phyloP scores from a whole-genome alignment of 441 rosid genomes.

The Populus hybrid region DNA sequence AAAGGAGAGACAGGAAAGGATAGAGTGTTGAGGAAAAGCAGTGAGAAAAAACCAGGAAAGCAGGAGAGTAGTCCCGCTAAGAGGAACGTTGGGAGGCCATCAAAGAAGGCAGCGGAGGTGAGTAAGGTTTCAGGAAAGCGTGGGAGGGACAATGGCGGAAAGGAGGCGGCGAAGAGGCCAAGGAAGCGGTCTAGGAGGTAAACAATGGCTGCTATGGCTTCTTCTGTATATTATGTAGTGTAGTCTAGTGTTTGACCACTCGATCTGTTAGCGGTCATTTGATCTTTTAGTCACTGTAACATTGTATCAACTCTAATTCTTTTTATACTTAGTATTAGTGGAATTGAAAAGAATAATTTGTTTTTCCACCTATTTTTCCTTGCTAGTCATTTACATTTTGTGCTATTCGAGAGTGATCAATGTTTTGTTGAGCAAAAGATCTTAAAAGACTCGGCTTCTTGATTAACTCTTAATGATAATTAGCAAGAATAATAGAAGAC shows the following conservation, averaged over 20 bases:
- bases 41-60: conserved; percentile 27
- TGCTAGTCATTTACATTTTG: neutral
- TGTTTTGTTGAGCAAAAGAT: neutral
- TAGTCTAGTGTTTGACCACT: conserved; percentile 2
- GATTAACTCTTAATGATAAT: neutral
- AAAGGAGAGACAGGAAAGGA: conserved; percentile 42
- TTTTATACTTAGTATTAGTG: neutral
- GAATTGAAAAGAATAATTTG: neutral
- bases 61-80: conserved; percentile 46
- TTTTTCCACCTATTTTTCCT: neutral
- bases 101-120: conserved; percentile 32
- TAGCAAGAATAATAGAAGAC: no score
- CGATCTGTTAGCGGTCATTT: neutral
- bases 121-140: conserved; percentile 38
- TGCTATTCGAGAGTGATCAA: neutral
- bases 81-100: conserved; percentile 44
- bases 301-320: conserved; percentile 1
- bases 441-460: neutral
- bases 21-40: conserved; percentile 28
- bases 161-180: conserved; percentile 37
- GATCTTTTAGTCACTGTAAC: conserved; percentile 7
- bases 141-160: conserved; percentile 30
- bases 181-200: conserved; percentile 43
- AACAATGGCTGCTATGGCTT: neutral
- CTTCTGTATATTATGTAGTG: conserved; percentile 6